These are phyloP conservation scores for Aschersonia sp. DNA, from an alignment of 2,329 filamentous ascomycete species.

Conservation along the genomic window DNA sequence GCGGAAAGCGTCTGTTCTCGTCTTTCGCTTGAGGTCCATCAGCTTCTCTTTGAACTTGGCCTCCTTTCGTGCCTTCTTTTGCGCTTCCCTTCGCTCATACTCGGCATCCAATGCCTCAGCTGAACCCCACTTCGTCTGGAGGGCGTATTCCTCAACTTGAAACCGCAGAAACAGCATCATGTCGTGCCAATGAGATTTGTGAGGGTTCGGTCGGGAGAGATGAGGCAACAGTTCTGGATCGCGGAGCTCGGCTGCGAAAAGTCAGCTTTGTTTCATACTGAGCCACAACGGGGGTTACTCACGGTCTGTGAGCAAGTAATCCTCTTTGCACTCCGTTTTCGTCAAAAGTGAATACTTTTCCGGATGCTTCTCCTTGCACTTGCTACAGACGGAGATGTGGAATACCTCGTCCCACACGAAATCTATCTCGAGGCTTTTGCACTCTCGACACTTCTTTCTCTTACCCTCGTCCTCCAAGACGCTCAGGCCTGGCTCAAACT, in stretches of 20 bases:
- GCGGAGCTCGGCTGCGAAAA: constrained; percentile 59
- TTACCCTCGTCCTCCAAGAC: constrained; percentile 47
- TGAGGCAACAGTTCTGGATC: constrained; percentile 79
- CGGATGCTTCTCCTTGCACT: constrained; percentile 77
- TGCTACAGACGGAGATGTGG: constrained; percentile 55
- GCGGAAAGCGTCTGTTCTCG: constrained; percentile 77
- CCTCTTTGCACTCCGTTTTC: constrained; percentile 90
- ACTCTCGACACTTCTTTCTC: constrained; percentile 71
- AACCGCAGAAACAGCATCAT: constrained; percentile 96
- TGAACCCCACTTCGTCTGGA: constrained; percentile 82
- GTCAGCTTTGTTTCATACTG: neutral
- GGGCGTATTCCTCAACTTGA: constrained; percentile 89
- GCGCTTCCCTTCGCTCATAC: constrained; percentile 62
- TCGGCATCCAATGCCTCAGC: constrained; percentile 75
- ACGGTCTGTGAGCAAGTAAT: constrained; percentile 90
- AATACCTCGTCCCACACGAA: constrained; percentile 90
- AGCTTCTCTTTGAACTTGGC: constrained; percentile 85
- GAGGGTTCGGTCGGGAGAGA: constrained; percentile 79
- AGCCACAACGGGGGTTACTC: constrained; percentile 19
- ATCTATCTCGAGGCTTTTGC: constrained; percentile 73
- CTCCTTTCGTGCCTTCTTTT: constrained; percentile 78
- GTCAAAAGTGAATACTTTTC: constrained; percentile 93
- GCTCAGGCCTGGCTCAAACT: constrained; percentile 81
- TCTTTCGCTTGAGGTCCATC: constrained; percentile 82
- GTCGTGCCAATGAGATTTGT: constrained; percentile 92